These are phyloP conservation scores for Phylloporus sp. DNA, from an alignment of 1,284 basidiomycete genomes.

Conservation along the genomic window DNA sequence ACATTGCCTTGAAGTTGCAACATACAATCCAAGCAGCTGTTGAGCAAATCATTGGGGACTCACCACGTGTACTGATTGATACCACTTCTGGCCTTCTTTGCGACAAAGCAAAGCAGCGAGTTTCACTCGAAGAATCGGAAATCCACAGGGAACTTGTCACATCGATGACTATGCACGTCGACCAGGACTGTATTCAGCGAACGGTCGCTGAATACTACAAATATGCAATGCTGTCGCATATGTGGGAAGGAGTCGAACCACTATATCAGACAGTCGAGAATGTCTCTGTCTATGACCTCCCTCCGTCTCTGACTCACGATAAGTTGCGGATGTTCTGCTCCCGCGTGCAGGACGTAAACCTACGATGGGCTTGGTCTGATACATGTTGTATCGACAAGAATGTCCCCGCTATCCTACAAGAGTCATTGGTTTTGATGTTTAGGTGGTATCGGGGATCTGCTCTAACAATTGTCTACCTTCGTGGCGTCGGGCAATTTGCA, in stretches of 20 bases:
- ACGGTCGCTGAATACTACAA: neutral
- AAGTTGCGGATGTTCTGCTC: slow-evolving; percentile 1
- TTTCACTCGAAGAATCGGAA: neutral
- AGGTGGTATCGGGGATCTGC: neutral
- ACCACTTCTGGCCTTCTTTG: neutral
- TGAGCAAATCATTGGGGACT: neutral
- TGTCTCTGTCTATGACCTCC: neutral
- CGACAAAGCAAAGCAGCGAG: neutral
- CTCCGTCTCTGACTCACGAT: neutral
- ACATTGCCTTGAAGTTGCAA: neutral
- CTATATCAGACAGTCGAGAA: neutral
- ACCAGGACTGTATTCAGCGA: neutral
- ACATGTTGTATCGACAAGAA: neutral
- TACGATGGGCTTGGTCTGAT: slow-evolving; percentile 1
- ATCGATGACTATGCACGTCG: neutral
- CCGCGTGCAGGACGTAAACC: neutral
- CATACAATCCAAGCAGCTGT: neutral
- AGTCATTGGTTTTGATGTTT: neutral
- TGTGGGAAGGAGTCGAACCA: neutral
- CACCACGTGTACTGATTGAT: neutral
- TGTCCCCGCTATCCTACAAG: neutral
- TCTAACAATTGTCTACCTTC: neutral
- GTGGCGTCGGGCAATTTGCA: neutral
- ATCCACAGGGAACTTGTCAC: neutral
- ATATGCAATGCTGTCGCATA: slow-evolving; percentile 1